Evolutionary conservation across 2,329 filamentous ascomycete genomes (phyloP).

Genomic region (Fusarium napiforme): DNA sequence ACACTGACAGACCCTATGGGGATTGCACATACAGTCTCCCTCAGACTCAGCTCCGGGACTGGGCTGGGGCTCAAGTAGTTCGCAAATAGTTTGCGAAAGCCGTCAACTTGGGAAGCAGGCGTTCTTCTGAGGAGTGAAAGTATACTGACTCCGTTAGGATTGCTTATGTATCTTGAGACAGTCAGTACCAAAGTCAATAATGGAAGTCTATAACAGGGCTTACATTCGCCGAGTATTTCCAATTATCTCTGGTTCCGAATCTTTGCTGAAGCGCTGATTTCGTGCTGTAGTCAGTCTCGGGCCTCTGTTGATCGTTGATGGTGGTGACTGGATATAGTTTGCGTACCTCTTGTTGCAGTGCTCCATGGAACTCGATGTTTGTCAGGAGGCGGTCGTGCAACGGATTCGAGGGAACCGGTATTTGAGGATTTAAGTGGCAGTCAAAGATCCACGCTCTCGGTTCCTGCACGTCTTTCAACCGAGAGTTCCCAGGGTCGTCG

Average conservation of each 20-base stretch:
- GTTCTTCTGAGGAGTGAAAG: neutral
- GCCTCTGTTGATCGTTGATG: fast-evolving
- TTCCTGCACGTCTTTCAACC: fast-evolving
- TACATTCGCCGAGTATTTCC: neutral
- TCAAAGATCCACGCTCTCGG: neutral
- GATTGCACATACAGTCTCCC: fast-evolving
- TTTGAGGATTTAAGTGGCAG: fast-evolving
- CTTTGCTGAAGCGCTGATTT: fast-evolving
- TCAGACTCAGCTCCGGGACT: fast-evolving
- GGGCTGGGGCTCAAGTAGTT: fast-evolving
- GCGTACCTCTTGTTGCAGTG: fast-evolving
- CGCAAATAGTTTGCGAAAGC: neutral
- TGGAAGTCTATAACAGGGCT: too few species aligned
- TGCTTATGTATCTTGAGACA: fast-evolving
- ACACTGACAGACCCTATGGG: fast-evolving
- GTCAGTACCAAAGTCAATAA: fast-evolving
- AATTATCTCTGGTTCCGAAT: fast-evolving
- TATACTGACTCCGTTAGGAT: neutral
- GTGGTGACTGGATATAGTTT: neutral
- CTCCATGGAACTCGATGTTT: fast-evolving
- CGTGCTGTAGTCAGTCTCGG: fast-evolving
- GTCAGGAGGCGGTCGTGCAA: fast-evolving
- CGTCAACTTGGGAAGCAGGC: neutral
- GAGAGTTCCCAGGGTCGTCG: fast-evolving
- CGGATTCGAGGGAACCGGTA: fast-evolving